Evolutionary conservation across 2,329 filamentous ascomycete genomes (phyloP).

Genomic region (Cadophora luteo-olivacea): DNA sequence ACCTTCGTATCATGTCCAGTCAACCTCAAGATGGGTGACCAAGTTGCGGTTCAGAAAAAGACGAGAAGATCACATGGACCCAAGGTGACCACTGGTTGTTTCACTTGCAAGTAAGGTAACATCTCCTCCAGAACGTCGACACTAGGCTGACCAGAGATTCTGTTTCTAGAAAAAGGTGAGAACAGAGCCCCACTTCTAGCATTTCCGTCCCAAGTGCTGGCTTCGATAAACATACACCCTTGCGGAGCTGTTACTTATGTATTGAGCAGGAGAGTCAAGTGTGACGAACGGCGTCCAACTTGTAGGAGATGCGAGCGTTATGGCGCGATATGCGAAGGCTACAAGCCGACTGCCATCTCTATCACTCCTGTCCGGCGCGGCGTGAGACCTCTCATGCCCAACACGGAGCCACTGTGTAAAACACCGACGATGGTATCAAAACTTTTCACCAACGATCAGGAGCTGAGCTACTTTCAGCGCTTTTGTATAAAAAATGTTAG

Average conservation of each 20-base stretch:
- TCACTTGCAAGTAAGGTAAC: not conserved
- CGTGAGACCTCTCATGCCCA: not conserved
- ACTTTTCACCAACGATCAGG: conserved; percentile 24
- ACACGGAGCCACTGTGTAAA: no score
- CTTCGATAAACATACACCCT: not conserved
- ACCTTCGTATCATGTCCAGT: no score
- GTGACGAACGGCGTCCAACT: not conserved
- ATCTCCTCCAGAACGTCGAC: no score
- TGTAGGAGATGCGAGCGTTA: not conserved
- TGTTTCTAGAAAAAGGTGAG: not conserved
- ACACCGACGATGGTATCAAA: not conserved
- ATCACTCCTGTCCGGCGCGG: no score
- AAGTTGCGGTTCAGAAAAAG: not conserved
- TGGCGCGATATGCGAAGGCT: conserved; percentile 5
- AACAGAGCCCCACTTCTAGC: not conserved
- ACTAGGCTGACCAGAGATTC: not conserved
- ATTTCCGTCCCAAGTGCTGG: no score
- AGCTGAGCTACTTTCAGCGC: conserved; percentile 29
- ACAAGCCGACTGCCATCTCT: not conserved
- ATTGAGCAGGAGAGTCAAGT: conserved; percentile 2
- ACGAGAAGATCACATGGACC: not conserved
- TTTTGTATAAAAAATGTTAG: conserved; percentile 26
- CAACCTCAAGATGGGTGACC: not conserved
- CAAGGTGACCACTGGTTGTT: not conserved
- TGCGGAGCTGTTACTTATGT: not conserved